These are phyloP conservation scores for Salix purpurea DNA, from an alignment of 345 rosid genomes.

Conservation along the genomic window DNA sequence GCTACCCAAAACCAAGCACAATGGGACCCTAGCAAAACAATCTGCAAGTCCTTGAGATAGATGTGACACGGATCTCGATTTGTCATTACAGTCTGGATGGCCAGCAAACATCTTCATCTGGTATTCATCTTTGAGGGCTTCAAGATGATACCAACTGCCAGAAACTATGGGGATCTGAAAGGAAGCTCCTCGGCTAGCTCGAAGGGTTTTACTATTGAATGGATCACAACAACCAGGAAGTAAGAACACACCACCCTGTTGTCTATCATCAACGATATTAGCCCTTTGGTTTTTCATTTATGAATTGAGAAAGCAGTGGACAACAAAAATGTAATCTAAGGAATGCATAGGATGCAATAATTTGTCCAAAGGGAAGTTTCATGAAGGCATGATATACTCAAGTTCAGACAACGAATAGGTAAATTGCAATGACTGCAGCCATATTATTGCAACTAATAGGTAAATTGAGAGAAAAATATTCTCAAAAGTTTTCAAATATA, in stretches of 20 bases:
- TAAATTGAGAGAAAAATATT: not conserved
- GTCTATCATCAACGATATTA: not conserved
- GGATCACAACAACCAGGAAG: conserved; percentile 99
- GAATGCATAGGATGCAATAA: not conserved
- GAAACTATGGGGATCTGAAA: conserved; percentile 79
- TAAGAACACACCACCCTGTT: conserved; percentile 80
- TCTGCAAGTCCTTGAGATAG: conserved; percentile 48
- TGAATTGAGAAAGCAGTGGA: not conserved
- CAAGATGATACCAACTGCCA: conserved; percentile 70
- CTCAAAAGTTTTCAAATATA: not conserved
- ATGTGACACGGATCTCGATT: conserved; percentile 31
- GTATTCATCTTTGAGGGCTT: conserved; percentile 44
- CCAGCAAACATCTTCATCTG: conserved; percentile 80
- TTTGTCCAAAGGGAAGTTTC: not conserved
- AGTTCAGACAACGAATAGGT: not conserved
- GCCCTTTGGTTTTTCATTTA: not conserved
- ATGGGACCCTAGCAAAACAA: conserved; percentile 42
- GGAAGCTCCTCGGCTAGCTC: conserved; percentile 92
- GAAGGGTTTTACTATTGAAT: conserved; percentile 73
- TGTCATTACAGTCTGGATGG: conserved; percentile 53
- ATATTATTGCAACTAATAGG: not conserved
- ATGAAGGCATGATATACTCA: not conserved
- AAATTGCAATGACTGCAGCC: not conserved
- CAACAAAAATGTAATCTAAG: not conserved
- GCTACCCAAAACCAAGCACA: conserved; percentile 79